Percentiles rank a stretch among this genome's conserved stretches.
These are phyloP conservation scores for Puccinellia tenuiflora DNA, from an alignment of 176 grass and related monocot species.

Conservation along the genomic window DNA sequence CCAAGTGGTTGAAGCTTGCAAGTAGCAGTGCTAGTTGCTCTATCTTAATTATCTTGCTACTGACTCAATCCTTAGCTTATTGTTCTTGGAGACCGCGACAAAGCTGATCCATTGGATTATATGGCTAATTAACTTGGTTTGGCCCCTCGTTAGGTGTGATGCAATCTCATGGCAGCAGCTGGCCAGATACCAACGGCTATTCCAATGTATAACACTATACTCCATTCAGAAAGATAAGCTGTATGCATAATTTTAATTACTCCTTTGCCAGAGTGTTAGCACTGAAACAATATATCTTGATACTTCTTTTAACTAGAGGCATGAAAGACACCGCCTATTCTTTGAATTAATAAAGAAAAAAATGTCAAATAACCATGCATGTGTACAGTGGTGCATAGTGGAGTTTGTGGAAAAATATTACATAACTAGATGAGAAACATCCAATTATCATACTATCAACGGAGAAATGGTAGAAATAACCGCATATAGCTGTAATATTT, in stretches of 20 bases:
- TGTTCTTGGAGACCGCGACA: slow-evolving; percentile 3
- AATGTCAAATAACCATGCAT: neutral
- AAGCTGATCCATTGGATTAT: neutral
- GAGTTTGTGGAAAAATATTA: neutral
- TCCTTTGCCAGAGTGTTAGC: too few species aligned
- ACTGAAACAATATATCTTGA: too few species aligned
- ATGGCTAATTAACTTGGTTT: neutral
- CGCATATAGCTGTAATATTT: neutral
- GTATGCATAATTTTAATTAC: too few species aligned
- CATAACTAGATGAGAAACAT: neutral
- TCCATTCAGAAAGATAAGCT: too few species aligned
- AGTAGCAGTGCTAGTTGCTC: neutral
- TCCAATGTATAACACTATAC: neutral
- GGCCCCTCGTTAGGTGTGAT: neutral
- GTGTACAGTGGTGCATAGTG: neutral
- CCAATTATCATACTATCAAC: neutral
- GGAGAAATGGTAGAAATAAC: neutral
- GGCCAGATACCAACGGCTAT: neutral
- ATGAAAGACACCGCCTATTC: neutral
- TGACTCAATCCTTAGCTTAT: neutral
- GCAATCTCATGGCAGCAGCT: neutral
- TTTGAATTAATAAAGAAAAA: neutral
- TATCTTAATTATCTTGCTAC: neutral
- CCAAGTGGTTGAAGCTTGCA: neutral
- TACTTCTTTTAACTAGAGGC: neutral